Evolutionary conservation across 2,329 filamentous ascomycete species (phyloP).

Genomic region (Colletotrichum sp.): DNA sequence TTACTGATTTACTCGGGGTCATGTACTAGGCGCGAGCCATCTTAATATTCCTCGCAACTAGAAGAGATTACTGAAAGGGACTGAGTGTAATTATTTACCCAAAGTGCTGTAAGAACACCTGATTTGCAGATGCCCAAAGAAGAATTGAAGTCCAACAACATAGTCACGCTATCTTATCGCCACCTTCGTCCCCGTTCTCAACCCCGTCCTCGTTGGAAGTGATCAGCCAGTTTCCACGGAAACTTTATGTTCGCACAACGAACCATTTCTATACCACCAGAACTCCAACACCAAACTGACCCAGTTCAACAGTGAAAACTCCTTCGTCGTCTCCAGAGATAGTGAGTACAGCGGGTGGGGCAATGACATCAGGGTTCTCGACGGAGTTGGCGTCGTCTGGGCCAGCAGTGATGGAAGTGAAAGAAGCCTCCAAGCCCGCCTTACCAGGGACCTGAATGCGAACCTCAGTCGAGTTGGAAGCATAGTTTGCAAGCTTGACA

Average conservation of each 20-base stretch:
- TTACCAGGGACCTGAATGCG: background rate
- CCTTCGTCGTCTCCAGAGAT: background rate
- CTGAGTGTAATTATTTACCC: background rate
- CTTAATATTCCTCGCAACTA: no score
- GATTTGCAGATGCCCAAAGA: background rate
- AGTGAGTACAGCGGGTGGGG: background rate
- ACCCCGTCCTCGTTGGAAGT: background rate
- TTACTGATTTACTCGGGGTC: no score
- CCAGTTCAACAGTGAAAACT: background rate
- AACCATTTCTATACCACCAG: background rate
- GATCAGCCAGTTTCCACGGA: background rate
- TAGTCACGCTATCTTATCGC: background rate
- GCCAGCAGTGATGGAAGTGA: background rate
- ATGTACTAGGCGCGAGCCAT: no score
- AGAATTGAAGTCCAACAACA: background rate
- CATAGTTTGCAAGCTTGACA: background rate
- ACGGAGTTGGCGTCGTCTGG: background rate
- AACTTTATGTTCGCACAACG: accelerated
- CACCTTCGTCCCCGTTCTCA: background rate
- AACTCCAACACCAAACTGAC: background rate
- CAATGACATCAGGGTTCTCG: background rate
- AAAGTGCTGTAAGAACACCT: background rate
- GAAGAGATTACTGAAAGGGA: no score
- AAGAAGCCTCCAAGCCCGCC: background rate
- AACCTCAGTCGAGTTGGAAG: background rate